phyloP scores from a whole-genome alignment of 345 rosid genomes.

The Pelargonium nanum region DNA sequence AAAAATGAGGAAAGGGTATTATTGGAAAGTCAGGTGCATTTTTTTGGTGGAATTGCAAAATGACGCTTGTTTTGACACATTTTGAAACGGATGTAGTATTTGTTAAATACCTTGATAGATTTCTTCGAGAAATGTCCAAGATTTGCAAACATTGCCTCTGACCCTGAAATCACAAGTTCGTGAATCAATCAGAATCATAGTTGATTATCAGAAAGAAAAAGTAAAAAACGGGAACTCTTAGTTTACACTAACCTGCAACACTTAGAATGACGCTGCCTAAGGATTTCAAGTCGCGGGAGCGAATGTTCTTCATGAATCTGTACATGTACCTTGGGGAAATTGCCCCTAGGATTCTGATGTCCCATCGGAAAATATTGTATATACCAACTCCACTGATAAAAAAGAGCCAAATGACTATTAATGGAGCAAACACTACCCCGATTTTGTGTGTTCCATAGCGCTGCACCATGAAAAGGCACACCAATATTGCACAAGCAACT shows the following conservation, averaged over 20 bases:
- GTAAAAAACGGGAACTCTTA: not conserved
- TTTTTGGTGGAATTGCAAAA: too few species aligned
- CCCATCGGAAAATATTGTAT: conserved; percentile 27
- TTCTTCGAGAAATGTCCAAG: conserved; percentile 54
- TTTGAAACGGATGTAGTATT: too few species aligned
- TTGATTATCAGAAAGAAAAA: not conserved
- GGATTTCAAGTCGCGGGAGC: conserved; percentile 28
- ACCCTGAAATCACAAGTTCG: conserved; percentile 24
- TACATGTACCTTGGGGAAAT: conserved; percentile 36
- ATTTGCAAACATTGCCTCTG: conserved; percentile 61
- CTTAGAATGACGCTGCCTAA: conserved; percentile 49
- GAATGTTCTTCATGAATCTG: conserved; percentile 22
- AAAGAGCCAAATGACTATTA: conserved; percentile 42
- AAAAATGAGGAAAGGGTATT: too few species aligned
- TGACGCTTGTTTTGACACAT: too few species aligned
- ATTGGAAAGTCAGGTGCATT: too few species aligned
- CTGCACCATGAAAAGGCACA: conserved; percentile 52
- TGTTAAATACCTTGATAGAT: conserved; percentile 35
- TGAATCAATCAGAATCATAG: not conserved
- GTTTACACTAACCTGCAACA: conserved; percentile 35
- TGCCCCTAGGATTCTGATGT: conserved; percentile 26
- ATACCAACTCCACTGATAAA: conserved; percentile 42
- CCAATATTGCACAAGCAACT: conserved; percentile 41
- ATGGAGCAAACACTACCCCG: conserved; percentile 45
- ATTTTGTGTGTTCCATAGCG: conserved; percentile 39